Percentiles rank a stretch among this genome's conserved stretches.
These are phyloP conservation scores for Zoysia pacifica DNA, from an alignment of 176 grass and related monocot species.

Conservation along the genomic window DNA sequence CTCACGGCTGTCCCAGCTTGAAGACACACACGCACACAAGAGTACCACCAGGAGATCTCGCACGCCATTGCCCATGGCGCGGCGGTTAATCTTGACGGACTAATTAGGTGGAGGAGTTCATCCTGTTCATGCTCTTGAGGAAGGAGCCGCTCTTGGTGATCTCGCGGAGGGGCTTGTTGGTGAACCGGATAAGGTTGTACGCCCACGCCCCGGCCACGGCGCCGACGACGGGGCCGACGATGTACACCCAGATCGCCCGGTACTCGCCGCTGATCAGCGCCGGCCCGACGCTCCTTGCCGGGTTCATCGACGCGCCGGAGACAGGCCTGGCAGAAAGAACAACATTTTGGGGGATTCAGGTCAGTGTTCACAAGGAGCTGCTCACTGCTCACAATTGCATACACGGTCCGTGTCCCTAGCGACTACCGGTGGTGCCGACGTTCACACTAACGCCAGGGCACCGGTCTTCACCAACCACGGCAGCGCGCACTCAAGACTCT, in stretches of 20 bases:
- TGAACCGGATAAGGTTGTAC: constrained; percentile 99
- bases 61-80: not conserved
- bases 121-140: constrained; percentile 70
- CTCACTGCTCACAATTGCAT: not conserved
- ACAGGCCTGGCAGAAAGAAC: constrained; percentile 44
- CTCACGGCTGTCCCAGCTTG: not conserved
- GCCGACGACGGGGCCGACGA: constrained; percentile 63
- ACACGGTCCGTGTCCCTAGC: no score
- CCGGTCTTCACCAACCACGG: constrained; percentile 49
- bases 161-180: constrained; percentile 93
- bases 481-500: constrained; percentile 17
- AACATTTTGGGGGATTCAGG: not conserved
- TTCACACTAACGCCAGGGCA: constrained; percentile 39
- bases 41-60: not conserved
- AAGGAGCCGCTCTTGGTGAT: constrained; percentile 86
- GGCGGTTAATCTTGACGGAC: not conserved
- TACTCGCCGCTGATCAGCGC: constrained; percentile 64
- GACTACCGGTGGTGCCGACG: not conserved
- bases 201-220: constrained; percentile 79
- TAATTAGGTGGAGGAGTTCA: constrained; percentile 28
- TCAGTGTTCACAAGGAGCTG: constrained; percentile 12
- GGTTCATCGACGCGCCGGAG: constrained; percentile 93
- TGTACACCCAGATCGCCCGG: constrained; percentile 80
- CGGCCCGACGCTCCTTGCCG: constrained; percentile 66
- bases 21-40: not conserved